phyloP scores from a whole-genome alignment of 2,329 filamentous ascomycete species.

The Stagonosporopsis chrysanthemi region DNA sequence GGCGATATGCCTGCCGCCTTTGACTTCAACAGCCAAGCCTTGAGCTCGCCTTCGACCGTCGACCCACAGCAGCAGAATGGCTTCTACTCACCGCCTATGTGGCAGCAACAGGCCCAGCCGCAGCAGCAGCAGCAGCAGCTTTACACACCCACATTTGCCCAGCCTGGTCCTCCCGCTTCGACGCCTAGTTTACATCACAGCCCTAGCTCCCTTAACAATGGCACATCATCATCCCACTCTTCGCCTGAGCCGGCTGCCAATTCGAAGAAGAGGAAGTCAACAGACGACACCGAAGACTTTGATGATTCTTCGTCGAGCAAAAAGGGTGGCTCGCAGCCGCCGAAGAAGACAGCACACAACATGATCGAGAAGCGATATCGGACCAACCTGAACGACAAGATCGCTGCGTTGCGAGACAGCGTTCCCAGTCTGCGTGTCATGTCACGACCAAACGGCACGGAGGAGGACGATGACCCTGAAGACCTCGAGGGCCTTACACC shows the following conservation, averaged over 20 bases:
- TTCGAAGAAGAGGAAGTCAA: slow-evolving; percentile 51
- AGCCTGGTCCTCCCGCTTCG: slow-evolving; percentile 35
- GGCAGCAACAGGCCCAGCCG: slow-evolving; percentile 42
- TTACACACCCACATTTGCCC: slow-evolving; percentile 38
- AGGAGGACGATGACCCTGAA: slow-evolving; percentile 81
- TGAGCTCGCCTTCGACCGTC: slow-evolving; percentile 43
- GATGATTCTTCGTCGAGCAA: slow-evolving; percentile 62
- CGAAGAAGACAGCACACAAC: slow-evolving; percentile 95
- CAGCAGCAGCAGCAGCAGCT: slow-evolving; percentile 22
- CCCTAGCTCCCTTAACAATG: slow-evolving; percentile 45
- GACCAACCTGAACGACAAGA: slow-evolving; percentile 97
- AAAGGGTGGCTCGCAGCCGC: slow-evolving; percentile 62
- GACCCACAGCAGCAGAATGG: slow-evolving; percentile 37
- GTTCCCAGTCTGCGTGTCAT: slow-evolving; percentile 89
- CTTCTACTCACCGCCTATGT: slow-evolving; percentile 41
- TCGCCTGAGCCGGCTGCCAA: slow-evolving; percentile 64
- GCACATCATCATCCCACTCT: slow-evolving; percentile 61
- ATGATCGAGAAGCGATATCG: slow-evolving; percentile 98
- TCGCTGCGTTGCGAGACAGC: slow-evolving; percentile 87
- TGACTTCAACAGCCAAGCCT: slow-evolving; percentile 39
- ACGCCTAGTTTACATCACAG: slow-evolving; percentile 51
- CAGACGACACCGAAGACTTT: slow-evolving; percentile 63
- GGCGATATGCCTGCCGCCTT: slow-evolving; percentile 44
- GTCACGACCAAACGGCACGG: slow-evolving; percentile 65
- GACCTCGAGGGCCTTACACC: slow-evolving; percentile 74